Conservation (phyloP, 345 rosid genomes). For the Combretum micranthum region DNA sequence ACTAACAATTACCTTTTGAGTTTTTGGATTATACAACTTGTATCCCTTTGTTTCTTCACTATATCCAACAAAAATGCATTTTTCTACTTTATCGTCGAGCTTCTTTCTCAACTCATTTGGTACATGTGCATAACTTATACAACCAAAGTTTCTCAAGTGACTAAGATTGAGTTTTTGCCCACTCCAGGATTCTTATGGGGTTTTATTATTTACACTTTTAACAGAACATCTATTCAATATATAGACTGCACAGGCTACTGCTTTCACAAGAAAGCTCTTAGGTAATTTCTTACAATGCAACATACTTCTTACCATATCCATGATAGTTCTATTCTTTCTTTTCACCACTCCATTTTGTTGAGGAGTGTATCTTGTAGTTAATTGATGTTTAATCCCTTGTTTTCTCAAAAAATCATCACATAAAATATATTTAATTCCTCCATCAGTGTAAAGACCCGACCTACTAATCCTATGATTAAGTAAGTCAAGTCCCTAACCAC, state of each 20-base stretch:
- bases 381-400: neutral
- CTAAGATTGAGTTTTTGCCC: neutral
- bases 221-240: slow-evolving; percentile 7
- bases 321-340: neutral
- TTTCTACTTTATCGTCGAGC: neutral
- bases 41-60: neutral
- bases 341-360: slow-evolving; percentile 6
- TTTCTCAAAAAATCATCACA: neutral
- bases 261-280: slow-evolving; percentile 3
- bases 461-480: too few relatives aligned
- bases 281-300: neutral
- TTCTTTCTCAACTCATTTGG: neutral
- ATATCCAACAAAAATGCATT: slow-evolving; percentile 7
- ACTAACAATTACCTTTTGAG: neutral
- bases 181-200: slow-evolving; percentile 1
- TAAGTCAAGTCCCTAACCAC: too few relatives aligned
- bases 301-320: slow-evolving; percentile 10
- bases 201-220: neutral
- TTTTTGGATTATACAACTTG: neutral
- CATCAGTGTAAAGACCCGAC: too few relatives aligned
- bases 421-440: neutral
- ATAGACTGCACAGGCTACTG: slow-evolving; percentile 1
- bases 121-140: slow-evolving; percentile 7
- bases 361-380: slow-evolving; percentile 1
- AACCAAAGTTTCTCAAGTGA: slow-evolving; percentile 1